Percentiles rank a stretch among this genome's conserved stretches.
Conservation (phyloP, 2,329 filamentous ascomycete genomes). For the Aspergillus oerlinghausenensis region DNA sequence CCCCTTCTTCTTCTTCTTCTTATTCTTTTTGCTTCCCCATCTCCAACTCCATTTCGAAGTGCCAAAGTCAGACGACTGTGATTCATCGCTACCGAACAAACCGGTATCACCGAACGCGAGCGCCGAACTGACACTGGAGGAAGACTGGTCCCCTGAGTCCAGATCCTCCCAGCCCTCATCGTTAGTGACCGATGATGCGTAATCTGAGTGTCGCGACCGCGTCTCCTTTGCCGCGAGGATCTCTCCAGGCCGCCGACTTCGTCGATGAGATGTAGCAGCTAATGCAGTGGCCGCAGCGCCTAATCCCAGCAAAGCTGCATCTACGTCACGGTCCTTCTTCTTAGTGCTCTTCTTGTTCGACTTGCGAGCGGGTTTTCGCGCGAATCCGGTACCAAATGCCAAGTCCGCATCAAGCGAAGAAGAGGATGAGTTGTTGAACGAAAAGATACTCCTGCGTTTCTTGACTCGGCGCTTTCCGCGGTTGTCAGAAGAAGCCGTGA, state of each 20-base stretch:
- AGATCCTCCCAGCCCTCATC: slow-evolving; percentile 57
- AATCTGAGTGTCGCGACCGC: slow-evolving; percentile 23
- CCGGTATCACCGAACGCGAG: slow-evolving; percentile 57
- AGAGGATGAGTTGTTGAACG: slow-evolving; percentile 60
- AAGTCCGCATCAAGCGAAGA: slow-evolving; percentile 65
- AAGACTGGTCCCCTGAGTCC: slow-evolving; percentile 52
- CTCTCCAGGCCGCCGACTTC: slow-evolving; percentile 32
- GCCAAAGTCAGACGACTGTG: slow-evolving; percentile 51
- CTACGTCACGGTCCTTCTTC: slow-evolving; percentile 32
- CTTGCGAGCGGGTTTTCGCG: slow-evolving; percentile 33
- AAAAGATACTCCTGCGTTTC: slow-evolving; percentile 50
- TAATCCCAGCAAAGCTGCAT: slow-evolving; percentile 46
- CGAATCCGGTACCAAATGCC: slow-evolving; percentile 60
- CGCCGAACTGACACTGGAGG: slow-evolving; percentile 51
- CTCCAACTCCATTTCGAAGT: slow-evolving; percentile 58
- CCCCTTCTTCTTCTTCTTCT: slow-evolving; percentile 31
- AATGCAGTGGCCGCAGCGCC: slow-evolving; percentile 46
- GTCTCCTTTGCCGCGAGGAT: slow-evolving; percentile 28
- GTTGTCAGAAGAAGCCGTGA: slow-evolving; percentile 57
- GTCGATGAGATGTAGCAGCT: slow-evolving; percentile 35
- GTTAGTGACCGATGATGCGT: slow-evolving; percentile 25
- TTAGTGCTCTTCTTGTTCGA: slow-evolving; percentile 27
- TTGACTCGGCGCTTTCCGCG: slow-evolving; percentile 44
- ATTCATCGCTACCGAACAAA: slow-evolving; percentile 47
- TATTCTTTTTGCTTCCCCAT: slow-evolving; percentile 49